These are phyloP conservation scores for Laburnicola sp. DNA, from an alignment of 2,329 filamentous ascomycete species.

Conservation along the genomic window DNA sequence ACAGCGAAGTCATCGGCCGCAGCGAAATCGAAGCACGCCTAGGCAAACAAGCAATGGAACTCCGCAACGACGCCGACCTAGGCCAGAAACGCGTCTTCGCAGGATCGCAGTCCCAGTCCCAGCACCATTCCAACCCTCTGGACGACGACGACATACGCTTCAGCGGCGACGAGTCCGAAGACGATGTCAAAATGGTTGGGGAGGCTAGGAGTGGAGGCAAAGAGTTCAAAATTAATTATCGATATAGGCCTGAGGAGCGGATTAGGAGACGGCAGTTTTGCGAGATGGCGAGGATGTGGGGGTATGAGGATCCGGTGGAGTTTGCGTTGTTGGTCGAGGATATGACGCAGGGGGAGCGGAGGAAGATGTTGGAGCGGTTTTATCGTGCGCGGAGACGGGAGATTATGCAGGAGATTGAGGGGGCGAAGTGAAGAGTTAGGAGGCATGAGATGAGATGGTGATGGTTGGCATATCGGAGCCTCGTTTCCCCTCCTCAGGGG, in stretches of 20 bases:
- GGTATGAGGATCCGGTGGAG: slow-evolving; percentile 73
- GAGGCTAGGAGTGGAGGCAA: slow-evolving; percentile 19
- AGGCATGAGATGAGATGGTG: too few species aligned
- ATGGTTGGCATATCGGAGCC: too few species aligned
- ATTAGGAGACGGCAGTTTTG: slow-evolving; percentile 85
- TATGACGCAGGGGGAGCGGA: slow-evolving; percentile 82
- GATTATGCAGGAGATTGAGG: slow-evolving; percentile 15
- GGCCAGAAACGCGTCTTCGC: slow-evolving; percentile 63
- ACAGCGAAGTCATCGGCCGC: slow-evolving; percentile 89
- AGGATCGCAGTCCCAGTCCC: slow-evolving; percentile 46
- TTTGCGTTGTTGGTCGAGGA: slow-evolving; percentile 90
- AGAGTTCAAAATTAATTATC: slow-evolving; percentile 55
- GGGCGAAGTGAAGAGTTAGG: not conserved
- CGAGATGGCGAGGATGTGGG: slow-evolving; percentile 80
- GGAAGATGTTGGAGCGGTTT: slow-evolving; percentile 77
- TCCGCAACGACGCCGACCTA: slow-evolving; percentile 55
- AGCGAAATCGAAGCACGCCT: slow-evolving; percentile 89
- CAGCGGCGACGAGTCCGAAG: slow-evolving; percentile 17
- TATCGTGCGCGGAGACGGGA: slow-evolving; percentile 68
- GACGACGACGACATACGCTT: slow-evolving; percentile 28
- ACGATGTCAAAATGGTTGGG: slow-evolving; percentile 12
- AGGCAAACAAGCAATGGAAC: slow-evolving; percentile 72
- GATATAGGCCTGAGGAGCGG: slow-evolving; percentile 72
- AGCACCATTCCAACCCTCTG: slow-evolving; percentile 7
- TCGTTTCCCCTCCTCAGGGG: too few species aligned